phyloP scores from a whole-genome alignment of 2,329 filamentous ascomycete genomes.

The Fusarium miscanthi region DNA sequence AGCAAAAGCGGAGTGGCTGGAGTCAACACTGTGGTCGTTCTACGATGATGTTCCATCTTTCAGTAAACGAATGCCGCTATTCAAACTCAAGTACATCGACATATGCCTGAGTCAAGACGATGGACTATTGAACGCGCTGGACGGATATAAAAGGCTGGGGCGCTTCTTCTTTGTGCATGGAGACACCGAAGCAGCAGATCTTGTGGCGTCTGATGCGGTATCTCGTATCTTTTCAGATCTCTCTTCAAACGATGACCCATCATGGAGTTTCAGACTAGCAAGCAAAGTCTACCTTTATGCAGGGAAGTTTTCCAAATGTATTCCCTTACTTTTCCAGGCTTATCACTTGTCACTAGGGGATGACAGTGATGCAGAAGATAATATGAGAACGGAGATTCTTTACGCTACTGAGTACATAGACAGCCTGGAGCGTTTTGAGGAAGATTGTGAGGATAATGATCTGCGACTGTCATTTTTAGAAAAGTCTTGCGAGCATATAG shows the following conservation, averaged over 20 bases:
- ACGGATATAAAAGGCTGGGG: accelerated
- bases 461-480: no score
- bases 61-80: neutral
- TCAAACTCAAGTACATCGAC: neutral
- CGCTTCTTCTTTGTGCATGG: accelerated
- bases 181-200: neutral
- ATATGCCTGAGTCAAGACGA: accelerated
- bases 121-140: accelerated
- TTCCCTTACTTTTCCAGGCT: accelerated
- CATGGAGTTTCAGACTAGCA: accelerated
- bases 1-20: no score
- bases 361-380: neutral
- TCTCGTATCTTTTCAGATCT: neutral
- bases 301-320: neutral
- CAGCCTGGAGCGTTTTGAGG: no score
- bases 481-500: no score
- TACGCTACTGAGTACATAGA: no score
- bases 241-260: neutral
- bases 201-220: accelerated
- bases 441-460: no score
- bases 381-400: no score
- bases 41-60: neutral
- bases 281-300: accelerated
- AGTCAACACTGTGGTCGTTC: no score
- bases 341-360: accelerated